phyloP scores from a whole-genome alignment of 2,329 filamentous ascomycete genomes.

The Cladosporium sp. region DNA sequence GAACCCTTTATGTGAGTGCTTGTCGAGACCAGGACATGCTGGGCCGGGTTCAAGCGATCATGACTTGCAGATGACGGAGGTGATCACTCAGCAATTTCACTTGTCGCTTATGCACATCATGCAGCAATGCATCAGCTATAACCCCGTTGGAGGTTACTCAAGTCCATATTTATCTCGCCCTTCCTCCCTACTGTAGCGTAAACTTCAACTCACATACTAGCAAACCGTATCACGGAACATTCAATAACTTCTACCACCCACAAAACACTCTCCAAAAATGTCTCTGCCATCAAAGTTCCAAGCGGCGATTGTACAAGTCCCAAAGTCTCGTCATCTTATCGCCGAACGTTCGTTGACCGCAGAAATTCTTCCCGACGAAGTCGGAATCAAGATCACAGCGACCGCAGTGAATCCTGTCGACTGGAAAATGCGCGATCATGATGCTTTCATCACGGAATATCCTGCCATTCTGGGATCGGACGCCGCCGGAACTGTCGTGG shows the following conservation, averaged over 20 bases:
- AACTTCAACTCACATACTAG: neutral
- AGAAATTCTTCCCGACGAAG: conserved; percentile 20
- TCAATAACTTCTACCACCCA: neutral
- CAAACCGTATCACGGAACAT: neutral
- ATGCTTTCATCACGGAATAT: conserved; percentile 18
- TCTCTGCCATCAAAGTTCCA: neutral
- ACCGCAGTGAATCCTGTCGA: conserved; percentile 39
- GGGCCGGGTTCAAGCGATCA: neutral
- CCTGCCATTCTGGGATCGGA: conserved; percentile 28
- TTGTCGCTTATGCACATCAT: neutral
- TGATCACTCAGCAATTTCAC: neutral
- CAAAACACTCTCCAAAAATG: neutral
- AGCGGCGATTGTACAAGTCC: neutral
- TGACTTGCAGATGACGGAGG: neutral
- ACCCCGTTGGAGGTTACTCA: neutral
- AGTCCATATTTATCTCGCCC: neutral
- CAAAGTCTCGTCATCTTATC: neutral
- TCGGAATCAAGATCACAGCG: conserved; percentile 34
- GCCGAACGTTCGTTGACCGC: neutral
- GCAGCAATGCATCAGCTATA: neutral
- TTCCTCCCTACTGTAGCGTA: too few relatives aligned
- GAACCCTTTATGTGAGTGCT: neutral
- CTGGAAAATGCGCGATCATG: conserved; percentile 28
- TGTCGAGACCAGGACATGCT: neutral
- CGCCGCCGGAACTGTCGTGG: conserved; percentile 25